Conservation (phyloP, 2,329 filamentous ascomycete species). For the Thermothelomyces thermophilus region DNA sequence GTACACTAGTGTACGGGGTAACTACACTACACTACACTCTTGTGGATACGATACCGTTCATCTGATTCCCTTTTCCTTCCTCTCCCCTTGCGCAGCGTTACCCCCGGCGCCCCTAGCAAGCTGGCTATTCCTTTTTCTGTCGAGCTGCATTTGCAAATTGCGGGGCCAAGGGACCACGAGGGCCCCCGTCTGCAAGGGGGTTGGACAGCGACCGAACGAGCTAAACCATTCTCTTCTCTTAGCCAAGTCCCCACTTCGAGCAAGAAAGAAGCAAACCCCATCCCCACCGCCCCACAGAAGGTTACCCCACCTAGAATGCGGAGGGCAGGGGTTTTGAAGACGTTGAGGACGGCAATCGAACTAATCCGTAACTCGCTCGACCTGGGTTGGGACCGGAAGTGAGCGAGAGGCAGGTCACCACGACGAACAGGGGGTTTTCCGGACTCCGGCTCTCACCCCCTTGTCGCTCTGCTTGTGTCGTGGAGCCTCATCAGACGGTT, state of each 20-base stretch:
- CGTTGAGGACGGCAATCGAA: neutral
- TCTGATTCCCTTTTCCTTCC: no score
- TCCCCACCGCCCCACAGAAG: no score
- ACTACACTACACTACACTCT: no score
- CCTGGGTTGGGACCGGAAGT: no score
- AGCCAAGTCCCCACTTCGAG: conserved; percentile 5
- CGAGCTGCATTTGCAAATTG: conserved; percentile 12
- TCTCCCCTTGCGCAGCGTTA: neutral
- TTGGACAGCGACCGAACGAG: conserved; percentile 2
- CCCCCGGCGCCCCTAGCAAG: neutral
- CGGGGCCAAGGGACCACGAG: conserved; percentile 9
- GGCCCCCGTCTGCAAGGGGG: neutral
- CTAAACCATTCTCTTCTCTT: neutral
- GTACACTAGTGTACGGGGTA: no score
- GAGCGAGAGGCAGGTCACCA: no score
- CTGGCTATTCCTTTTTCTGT: conserved; percentile 9
- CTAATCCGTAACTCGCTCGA: no score
- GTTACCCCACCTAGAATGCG: conserved; percentile 4
- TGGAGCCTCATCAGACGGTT: no score
- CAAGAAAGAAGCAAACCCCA: conserved; percentile 3
- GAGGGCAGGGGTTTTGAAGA: conserved; percentile 1
- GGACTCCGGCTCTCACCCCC: no score
- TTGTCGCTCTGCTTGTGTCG: no score
- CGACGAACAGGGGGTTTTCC: no score
- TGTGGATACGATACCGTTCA: no score